These are phyloP conservation scores for Marasmius tenuissimus DNA, from an alignment of 1,284 basidiomycete species.

Conservation along the genomic window DNA sequence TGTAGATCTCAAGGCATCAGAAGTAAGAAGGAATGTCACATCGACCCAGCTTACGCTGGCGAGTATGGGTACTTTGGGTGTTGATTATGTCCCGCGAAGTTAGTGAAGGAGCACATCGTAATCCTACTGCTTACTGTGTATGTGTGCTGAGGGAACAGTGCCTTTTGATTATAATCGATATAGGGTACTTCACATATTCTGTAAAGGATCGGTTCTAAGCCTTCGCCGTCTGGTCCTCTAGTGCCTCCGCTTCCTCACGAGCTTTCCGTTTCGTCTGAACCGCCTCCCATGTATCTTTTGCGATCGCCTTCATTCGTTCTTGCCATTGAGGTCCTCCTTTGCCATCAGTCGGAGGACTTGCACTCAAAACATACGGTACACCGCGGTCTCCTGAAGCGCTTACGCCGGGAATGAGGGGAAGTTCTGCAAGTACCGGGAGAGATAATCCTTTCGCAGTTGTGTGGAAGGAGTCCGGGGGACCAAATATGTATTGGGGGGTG, in stretches of 20 bases:
- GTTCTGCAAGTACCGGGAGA: slow-evolving; percentile 76
- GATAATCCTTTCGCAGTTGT: slow-evolving; percentile 60
- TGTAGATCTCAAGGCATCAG: not conserved
- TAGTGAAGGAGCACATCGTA: no score
- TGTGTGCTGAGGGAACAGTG: no score
- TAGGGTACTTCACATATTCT: no score
- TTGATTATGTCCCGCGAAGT: not conserved
- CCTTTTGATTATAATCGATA: no score
- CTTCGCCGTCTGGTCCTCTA: no score
- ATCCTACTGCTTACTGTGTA: no score
- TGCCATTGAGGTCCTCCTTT: slow-evolving; percentile 45
- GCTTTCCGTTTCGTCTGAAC: not conserved
- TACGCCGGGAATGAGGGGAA: slow-evolving; percentile 82
- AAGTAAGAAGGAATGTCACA: not conserved
- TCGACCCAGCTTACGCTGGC: not conserved
- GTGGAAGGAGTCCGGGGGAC: slow-evolving; percentile 67
- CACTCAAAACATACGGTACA: slow-evolving; percentile 50
- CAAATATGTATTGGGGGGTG: slow-evolving; percentile 78
- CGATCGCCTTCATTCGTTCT: slow-evolving; percentile 43
- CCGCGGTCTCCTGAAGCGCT: slow-evolving; percentile 80
- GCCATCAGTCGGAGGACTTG: slow-evolving; percentile 27
- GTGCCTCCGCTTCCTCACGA: not conserved
- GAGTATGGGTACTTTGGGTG: not conserved
- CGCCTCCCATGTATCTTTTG: slow-evolving; percentile 40
- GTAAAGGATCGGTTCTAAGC: no score